Evolutionary conservation across 495 filamentous ascomycete species (phyloP), one percentile per base, ranked within the genome.

Genomic region (Penicillium coffeae): DNA sequence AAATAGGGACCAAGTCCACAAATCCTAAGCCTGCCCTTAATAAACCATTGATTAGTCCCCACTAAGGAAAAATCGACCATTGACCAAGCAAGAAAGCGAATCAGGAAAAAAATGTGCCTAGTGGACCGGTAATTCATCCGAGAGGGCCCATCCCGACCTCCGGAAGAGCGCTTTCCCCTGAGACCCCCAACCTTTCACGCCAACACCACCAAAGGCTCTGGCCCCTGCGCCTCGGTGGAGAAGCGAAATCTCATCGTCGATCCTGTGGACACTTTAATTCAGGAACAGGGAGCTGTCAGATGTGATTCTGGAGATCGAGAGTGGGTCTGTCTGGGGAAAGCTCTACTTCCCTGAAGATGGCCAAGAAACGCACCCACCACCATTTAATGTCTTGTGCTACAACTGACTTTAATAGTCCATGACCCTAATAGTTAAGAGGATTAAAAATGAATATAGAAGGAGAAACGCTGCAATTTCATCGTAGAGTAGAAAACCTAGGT

Each of bases 131-230:
- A 46, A 15, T 43, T 38, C 36, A 21, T 16, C 38, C 20, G 16
- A n/a, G 30, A 30, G 13, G 42, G 32, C 37, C 39, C 38, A 45
- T 48, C 25, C 53, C 48, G 16, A 38, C 2, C 20, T 22, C 41
- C 56, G 52, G 56, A 44, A 55, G 45, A 55, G 56, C 52, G 52
- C 56, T 59, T 59, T 59, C 32, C 56, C 56, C 52, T 21, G 10
- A 18, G 8, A 45, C 22, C 14, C 21, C 15, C 21, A 38, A 33
- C 16, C 15, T 21, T 44, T 3, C 21, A 44, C 27, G 18, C 14
- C 25, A 30, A 10, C 9, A 39, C 13, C 22, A 21, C 37, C 5
- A 37, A 22, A n/a, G n/a, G n/a, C n/a, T 14, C 35, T 49, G 45
- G 49, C 30, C 48, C 36, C 48, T 49, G 51, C 55, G 27, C 35